Conservation (phyloP, 2,329 filamentous ascomycete species). For the Fusarium nygamai region DNA sequence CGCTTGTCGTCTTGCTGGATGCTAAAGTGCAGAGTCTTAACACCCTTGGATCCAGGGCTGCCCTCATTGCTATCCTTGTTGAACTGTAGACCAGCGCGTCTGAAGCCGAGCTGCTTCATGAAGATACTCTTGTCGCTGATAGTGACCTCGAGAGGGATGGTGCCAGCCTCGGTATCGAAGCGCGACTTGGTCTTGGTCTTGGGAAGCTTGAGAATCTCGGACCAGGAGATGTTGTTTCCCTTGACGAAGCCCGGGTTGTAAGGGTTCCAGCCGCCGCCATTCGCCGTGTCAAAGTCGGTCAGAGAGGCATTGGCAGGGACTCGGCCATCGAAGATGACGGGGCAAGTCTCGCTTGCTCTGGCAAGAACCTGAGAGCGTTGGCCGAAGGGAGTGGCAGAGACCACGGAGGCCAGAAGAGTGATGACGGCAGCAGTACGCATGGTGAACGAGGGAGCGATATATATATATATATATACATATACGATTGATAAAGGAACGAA, state of each 20-base stretch:
- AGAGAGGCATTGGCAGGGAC: conserved; percentile 51
- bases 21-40: conserved; percentile 71
- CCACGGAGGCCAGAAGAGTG: conserved; percentile 27
- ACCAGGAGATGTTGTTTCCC: conserved; percentile 63
- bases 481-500: conserved; percentile 15
- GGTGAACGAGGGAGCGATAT: background rate
- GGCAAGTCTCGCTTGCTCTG: conserved; percentile 24
- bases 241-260: conserved; percentile 64
- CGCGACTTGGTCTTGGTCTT: conserved; percentile 50
- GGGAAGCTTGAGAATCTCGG: conserved; percentile 59
- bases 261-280: conserved; percentile 47
- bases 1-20: conserved; percentile 61
- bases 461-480: background rate
- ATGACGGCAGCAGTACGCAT: conserved; percentile 32
- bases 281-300: conserved; percentile 54
- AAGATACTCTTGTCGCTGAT: conserved; percentile 70
- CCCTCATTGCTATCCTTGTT: conserved; percentile 53
- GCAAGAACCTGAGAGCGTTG: background rate
- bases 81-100: conserved; percentile 56
- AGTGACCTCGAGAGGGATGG: conserved; percentile 62
- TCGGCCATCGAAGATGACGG: conserved; percentile 59
- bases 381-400: conserved; percentile 25
- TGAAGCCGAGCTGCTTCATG: conserved; percentile 67
- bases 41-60: conserved; percentile 59
- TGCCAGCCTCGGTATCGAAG: conserved; percentile 49